Base-by-base conservation (phyloP, 2,329 filamentous ascomycete genomes). In the Chaetomiaceae sp. region DNA sequence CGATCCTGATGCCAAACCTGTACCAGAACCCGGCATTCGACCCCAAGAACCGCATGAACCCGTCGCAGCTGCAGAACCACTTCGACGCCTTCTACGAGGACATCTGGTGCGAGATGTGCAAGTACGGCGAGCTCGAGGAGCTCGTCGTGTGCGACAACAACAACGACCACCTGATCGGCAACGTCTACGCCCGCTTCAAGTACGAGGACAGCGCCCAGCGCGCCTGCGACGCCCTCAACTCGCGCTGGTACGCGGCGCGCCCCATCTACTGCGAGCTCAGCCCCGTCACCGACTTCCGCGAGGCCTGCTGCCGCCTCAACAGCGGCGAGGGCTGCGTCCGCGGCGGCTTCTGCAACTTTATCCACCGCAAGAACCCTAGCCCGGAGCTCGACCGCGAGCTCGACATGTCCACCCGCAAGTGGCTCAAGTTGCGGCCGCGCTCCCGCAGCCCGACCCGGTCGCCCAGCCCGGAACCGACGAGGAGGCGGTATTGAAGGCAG, bases 11-110 rank as follows among this genome's bases (percentile, higher is more conserved):
- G 65, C 93, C 93, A 38, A 96, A 95, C 70, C 86, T 98, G 60
- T 98, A 98, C 78, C 93, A 97, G 70, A 98, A 98, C 76, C 93
- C 93, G 10, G 88, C 89, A 54, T 95, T 95, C 79, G 90, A 97
- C 68, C 83, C 87, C 38, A 94, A 95, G 74, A 93, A 84, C 76
- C 93, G 90, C 72, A 95, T 98, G 86, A 96, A 95, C 72, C 74
- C 89, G 6, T 84, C 81, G 58, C 93, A 98, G 75, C 84, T 97
- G 66, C 91, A 96, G 71, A 95, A 95, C 74, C 93, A 98, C 78
- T 98, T 98, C 66, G 93, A 98, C 70, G 93, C 93, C 62, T 98
- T 98, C 69, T 98, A 98, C 76, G 93, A 98, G 74, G 93, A 98
- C 67, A 89, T 98, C 57, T 98, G 93, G 91, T 97, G 91, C 73